Evolutionary conservation across 73 alveolate genomes (phyloP).

Genomic region (Tetrahymena thermophila): DNA sequence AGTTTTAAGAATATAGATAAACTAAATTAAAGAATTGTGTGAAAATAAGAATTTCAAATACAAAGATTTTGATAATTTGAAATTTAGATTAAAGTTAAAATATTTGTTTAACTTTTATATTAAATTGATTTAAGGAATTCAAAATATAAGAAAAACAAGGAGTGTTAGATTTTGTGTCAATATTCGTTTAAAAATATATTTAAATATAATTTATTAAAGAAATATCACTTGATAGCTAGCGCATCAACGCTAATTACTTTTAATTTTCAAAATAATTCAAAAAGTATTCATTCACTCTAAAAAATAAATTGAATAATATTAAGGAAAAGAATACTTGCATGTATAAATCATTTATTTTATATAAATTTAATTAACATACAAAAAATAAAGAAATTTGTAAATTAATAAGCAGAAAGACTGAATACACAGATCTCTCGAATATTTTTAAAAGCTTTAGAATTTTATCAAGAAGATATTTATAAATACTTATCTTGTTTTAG

Average conservation of each 20-base stretch:
- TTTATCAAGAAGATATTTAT: background rate
- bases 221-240: background rate
- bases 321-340: background rate
- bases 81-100: background rate
- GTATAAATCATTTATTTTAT: background rate
- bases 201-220: no score
- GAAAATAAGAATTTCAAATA: background rate
- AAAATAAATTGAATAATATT: background rate
- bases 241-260: background rate
- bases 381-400: background rate
- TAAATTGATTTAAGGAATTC: background rate
- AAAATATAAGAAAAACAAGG: background rate
- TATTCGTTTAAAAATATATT: background rate
- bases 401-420: background rate
- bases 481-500: background rate
- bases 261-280: background rate
- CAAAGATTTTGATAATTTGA: background rate
- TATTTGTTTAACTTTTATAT: background rate
- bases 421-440: no score
- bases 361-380: background rate
- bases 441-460: background rate
- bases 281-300: background rate
- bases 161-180: background rate
- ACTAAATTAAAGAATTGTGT: no score
- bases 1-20: no score